Percentiles rank a stretch among this genome's conserved stretches.
These are phyloP conservation scores for Chalaropsis ovoidea DNA, from an alignment of 2,329 filamentous ascomycete species.

Conservation along the genomic window DNA sequence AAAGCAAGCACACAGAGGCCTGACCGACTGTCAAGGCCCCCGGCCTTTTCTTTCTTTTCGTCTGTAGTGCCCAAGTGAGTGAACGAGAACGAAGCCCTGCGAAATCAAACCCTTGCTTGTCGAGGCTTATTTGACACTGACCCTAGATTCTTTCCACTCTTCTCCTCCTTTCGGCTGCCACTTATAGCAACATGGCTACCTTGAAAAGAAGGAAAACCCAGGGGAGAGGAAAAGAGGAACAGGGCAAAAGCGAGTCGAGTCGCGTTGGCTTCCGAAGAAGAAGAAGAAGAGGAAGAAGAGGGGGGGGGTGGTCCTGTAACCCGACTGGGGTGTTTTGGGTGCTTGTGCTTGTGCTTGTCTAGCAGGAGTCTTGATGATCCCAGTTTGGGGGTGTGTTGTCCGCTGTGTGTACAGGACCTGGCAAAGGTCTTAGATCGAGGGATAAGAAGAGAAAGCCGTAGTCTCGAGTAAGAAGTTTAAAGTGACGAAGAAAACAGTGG, in stretches of 20 bases:
- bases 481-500: not conserved
- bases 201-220: not conserved
- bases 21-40: not conserved
- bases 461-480: conserved; percentile 10
- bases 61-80: not conserved
- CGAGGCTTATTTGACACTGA: conserved; percentile 8
- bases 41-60: not conserved
- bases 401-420: not conserved
- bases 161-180: conserved; percentile 11
- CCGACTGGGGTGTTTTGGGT: not conserved
- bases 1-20: not conserved
- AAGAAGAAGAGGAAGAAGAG: not conserved
- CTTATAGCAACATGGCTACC: conserved; percentile 16
- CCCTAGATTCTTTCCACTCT: conserved; percentile 8
- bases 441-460: not conserved
- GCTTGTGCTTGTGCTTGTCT: not conserved
- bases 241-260: not conserved
- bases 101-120: conserved; percentile 7
- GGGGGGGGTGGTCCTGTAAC: not conserved
- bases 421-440: conserved; percentile 3
- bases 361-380: not conserved
- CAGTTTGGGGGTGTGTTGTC: not conserved
- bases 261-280: not conserved
- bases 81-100: not conserved
- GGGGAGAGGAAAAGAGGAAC: not conserved